Percentiles rank a stretch among this genome's conserved stretches.
phyloP scores from a whole-genome alignment of 345 rosid genomes.

The Eucalyptus shirleyi region DNA sequence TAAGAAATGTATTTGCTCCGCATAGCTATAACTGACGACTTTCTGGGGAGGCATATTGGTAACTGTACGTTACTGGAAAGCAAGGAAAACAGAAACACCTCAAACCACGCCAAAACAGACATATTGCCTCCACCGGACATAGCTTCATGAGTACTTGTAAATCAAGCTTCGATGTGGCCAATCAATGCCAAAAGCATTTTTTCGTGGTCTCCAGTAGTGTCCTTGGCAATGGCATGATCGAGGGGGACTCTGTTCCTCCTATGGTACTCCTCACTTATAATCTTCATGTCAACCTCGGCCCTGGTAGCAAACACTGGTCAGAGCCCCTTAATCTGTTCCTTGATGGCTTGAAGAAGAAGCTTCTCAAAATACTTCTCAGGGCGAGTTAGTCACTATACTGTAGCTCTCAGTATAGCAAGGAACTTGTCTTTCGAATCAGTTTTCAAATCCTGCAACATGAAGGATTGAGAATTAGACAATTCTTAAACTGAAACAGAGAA shows the following conservation, averaged over 20 bases:
- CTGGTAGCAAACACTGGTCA: conserved; percentile 32
- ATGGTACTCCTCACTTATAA: not conserved
- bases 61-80: not conserved
- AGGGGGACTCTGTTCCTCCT: not conserved
- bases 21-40: not conserved
- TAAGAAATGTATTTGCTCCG: not conserved
- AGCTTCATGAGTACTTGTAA: not conserved
- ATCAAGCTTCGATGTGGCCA: not conserved
- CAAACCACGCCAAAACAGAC: not conserved
- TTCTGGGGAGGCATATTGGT: not conserved
- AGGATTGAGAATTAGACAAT: not conserved
- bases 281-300: not conserved
- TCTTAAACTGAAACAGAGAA: not conserved
- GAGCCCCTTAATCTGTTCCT: conserved; percentile 76
- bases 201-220: not conserved
- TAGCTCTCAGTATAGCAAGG: not conserved
- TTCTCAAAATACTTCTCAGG: not conserved
- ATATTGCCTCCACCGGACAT: not conserved
- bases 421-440: not conserved
- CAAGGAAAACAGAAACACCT: not conserved
- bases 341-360: conserved; percentile 31
- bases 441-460: not conserved
- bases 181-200: not conserved
- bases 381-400: not conserved
- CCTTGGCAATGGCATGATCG: not conserved